A percentile compares a stretch with the other conserved stretches of the same genome.
phyloP scores from a whole-genome alignment of 768 basidiomycete species.

The Kwoniella europaea region DNA sequence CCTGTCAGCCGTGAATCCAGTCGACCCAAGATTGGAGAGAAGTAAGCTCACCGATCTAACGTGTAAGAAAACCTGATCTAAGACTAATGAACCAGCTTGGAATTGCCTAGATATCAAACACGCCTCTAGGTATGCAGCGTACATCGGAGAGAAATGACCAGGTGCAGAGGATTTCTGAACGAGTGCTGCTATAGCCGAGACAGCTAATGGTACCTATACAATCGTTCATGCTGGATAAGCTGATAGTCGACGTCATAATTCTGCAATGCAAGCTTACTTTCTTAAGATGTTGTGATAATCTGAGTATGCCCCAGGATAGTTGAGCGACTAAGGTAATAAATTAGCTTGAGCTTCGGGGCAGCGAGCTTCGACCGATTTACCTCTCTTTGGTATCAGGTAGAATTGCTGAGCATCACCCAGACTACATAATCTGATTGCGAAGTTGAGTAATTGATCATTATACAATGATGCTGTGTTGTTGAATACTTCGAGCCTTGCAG shows the following conservation, averaged over 20 bases:
- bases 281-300: slow-evolving; percentile 31
- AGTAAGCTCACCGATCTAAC: slow-evolving; percentile 29
- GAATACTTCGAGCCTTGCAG: slow-evolving; percentile 24
- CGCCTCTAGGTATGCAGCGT: slow-evolving; percentile 47
- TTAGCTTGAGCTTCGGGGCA: background rate
- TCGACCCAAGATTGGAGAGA: background rate
- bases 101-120: slow-evolving; percentile 16
- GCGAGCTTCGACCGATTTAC: slow-evolving; percentile 15
- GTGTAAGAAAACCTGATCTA: slow-evolving; percentile 32
- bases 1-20: too few species aligned
- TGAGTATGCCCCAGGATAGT: slow-evolving; percentile 33
- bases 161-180: background rate
- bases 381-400: slow-evolving; percentile 24
- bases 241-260: too few species aligned
- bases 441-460: slow-evolving; percentile 20
- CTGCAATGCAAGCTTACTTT: slow-evolving; percentile 23
- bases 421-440: slow-evolving; percentile 28
- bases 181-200: slow-evolving; percentile 24
- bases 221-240: too few species aligned
- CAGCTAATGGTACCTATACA: slow-evolving; percentile 21
- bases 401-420: slow-evolving; percentile 31
- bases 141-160: slow-evolving; percentile 31
- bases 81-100: background rate
- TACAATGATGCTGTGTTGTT: slow-evolving; percentile 6
- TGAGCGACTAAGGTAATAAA: slow-evolving; percentile 14